Conservation (phyloP, 257 asterid species). For the Solanum corneliomulleri region DNA sequence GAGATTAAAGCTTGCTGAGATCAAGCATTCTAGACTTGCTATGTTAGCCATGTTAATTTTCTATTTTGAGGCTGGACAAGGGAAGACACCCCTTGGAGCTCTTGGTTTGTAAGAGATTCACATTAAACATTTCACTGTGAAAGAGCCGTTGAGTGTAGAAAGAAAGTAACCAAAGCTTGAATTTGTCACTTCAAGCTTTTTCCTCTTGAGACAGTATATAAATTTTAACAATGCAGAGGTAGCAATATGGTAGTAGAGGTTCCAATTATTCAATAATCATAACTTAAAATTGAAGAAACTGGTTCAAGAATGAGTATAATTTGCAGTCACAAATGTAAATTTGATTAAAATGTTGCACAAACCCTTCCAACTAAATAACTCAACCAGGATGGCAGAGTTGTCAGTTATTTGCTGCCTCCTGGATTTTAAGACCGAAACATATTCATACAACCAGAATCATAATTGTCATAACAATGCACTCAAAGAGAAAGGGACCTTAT, state of each 20-base stretch:
- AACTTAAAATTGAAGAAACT: not conserved
- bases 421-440: not conserved
- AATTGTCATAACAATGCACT: not conserved
- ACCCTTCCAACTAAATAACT: not conserved
- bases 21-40: slow-evolving; percentile 89
- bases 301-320: not conserved
- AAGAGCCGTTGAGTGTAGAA: slow-evolving; percentile 14
- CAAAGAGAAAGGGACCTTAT: not conserved
- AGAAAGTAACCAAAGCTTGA: slow-evolving; percentile 7
- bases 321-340: not conserved
- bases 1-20: slow-evolving; percentile 88
- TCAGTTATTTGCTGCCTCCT: not conserved
- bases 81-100: slow-evolving; percentile 99
- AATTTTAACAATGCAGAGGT: not conserved
- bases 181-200: not conserved
- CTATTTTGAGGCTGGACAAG: slow-evolving; percentile 96
- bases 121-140: not conserved
- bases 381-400: not conserved
- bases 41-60: slow-evolving; percentile 93
- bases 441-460: not conserved
- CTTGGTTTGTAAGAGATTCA: slow-evolving; percentile 55
- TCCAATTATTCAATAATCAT: not conserved
- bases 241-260: not conserved
- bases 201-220: not conserved
- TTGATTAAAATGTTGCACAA: not conserved